A percentile compares a stretch with the other conserved stretches of the same genome.
Evolutionary conservation across 2,329 filamentous ascomycete genomes (phyloP).

Genomic region (Epichloe sylvatica): DNA sequence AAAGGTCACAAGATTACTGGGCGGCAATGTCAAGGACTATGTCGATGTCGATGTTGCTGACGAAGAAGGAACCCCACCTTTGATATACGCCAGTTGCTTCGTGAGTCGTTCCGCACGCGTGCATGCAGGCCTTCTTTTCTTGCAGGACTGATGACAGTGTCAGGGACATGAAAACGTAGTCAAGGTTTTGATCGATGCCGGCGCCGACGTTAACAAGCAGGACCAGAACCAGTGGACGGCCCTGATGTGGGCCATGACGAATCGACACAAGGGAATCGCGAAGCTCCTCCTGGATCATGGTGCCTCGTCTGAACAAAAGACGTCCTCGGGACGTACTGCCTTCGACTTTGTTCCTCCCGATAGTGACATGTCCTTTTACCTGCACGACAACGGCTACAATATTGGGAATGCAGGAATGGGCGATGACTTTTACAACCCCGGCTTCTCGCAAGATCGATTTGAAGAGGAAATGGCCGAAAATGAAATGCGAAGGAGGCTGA

Average conservation of each 20-base stretch:
- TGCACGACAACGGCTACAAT: slow-evolving; percentile 86
- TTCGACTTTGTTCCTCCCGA: slow-evolving; percentile 92
- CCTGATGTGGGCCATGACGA: slow-evolving; percentile 99
- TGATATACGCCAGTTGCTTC: slow-evolving; percentile 98
- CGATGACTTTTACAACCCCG: slow-evolving; percentile 88
- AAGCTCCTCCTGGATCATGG: slow-evolving; percentile 86
- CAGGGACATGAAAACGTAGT: slow-evolving; percentile 85
- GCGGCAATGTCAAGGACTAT: slow-evolving; percentile 57
- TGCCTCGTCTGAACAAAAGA: slow-evolving; percentile 91
- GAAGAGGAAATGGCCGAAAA: slow-evolving; percentile 97
- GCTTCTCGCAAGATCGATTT: slow-evolving; percentile 83
- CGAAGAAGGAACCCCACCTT: slow-evolving; percentile 86
- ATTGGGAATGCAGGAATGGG: slow-evolving; percentile 66
- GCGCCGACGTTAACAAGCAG: slow-evolving; percentile 80
- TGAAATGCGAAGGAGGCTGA: slow-evolving; percentile 87
- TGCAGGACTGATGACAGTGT: slow-evolving; percentile 2
- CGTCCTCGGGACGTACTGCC: slow-evolving; percentile 81
- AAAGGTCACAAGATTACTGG: slow-evolving; percentile 61
- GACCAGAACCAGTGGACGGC: slow-evolving; percentile 96
- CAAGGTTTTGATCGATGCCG: slow-evolving; percentile 66
- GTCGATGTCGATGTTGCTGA: slow-evolving; percentile 80
- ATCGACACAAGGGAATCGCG: slow-evolving; percentile 88
- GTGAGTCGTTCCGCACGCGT: slow-evolving; percentile 33
- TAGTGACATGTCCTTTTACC: slow-evolving; percentile 90
- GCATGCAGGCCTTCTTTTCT: not conserved